Conservation (phyloP, 768 basidiomycete genomes). For the Lactifluus rugatus region DNA sequence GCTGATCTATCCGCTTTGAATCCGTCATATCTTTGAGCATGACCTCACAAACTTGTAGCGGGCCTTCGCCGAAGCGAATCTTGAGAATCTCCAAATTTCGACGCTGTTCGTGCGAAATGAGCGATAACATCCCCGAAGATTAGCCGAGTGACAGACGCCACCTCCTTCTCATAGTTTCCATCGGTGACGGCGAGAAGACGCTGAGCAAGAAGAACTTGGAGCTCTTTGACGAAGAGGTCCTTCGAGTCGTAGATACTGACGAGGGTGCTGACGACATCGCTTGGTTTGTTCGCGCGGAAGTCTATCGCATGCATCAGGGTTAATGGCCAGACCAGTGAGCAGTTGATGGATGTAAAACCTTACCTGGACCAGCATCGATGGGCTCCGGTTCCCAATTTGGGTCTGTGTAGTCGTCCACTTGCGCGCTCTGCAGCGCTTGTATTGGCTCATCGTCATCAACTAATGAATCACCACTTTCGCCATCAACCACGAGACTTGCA, state of each 20-base stretch:
- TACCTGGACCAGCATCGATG: conserved; percentile 91
- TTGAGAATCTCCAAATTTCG: conserved; percentile 91
- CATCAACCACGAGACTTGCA: conserved; percentile 79
- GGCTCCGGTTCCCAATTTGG: conserved; percentile 96
- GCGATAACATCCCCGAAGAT: neutral
- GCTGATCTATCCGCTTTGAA: conserved; percentile 81
- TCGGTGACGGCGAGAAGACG: conserved; percentile 72
- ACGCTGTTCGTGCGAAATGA: conserved; percentile 39
- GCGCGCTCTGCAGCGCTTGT: conserved; percentile 61
- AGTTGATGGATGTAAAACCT: conserved; percentile 15
- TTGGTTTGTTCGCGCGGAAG: conserved; percentile 83
- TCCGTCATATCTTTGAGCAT: conserved; percentile 98
- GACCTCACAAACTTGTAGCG: conserved; percentile 92
- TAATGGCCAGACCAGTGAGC: neutral
- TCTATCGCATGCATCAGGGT: conserved; percentile 37
- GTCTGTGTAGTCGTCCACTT: conserved; percentile 82
- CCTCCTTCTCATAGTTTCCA: conserved; percentile 68
- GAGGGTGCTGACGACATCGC: conserved; percentile 91
- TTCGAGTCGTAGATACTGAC: conserved; percentile 97
- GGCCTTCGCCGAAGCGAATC: conserved; percentile 88
- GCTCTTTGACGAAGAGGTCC: conserved; percentile 91
- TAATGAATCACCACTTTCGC: conserved; percentile 69
- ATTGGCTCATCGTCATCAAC: conserved; percentile 79
- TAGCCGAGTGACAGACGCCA: conserved; percentile 16
- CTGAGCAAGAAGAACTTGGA: conserved; percentile 86